Evolutionary conservation across 2,329 filamentous ascomycete species (phyloP).

Genomic region (Colletotrichum tofieldiae): DNA sequence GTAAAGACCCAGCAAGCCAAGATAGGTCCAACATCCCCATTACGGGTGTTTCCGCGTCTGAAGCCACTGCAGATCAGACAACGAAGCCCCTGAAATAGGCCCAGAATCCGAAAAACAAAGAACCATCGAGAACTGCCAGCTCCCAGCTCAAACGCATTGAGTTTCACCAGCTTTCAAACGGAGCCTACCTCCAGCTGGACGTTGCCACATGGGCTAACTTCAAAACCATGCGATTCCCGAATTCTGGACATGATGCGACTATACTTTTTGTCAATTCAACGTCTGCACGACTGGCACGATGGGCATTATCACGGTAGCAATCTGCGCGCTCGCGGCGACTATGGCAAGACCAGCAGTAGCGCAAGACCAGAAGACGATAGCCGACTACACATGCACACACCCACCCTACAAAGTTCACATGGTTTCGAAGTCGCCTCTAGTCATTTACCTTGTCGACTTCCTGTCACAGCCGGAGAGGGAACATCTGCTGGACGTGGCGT

Average conservation of each 20-base stretch:
- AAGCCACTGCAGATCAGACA: conserved; percentile 30
- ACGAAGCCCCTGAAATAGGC: conserved; percentile 29
- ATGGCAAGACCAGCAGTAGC: not conserved
- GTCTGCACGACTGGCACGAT: not conserved
- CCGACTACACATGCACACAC: conserved; percentile 47
- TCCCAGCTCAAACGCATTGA: conserved; percentile 13
- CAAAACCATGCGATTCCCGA: conserved; percentile 3
- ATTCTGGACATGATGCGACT: too few species aligned
- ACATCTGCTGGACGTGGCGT: conserved; percentile 62
- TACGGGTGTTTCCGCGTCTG: not conserved
- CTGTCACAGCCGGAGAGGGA: conserved; percentile 58
- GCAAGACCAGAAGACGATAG: conserved; percentile 20
- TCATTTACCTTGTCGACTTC: conserved; percentile 66
- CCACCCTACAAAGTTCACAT: conserved; percentile 60
- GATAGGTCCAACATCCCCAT: not conserved
- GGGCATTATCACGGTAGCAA: not conserved
- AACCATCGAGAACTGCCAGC: not conserved
- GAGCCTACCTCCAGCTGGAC: not conserved
- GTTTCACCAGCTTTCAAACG: conserved; percentile 26
- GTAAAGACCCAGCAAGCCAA: not conserved
- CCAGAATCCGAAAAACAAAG: not conserved
- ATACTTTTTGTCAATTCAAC: too few species aligned
- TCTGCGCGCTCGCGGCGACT: conserved; percentile 1
- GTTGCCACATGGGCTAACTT: not conserved
- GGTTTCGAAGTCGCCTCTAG: conserved; percentile 64